Base-by-base conservation (phyloP, 129 eudicot genomes). In the Solidago caesia region DNA sequence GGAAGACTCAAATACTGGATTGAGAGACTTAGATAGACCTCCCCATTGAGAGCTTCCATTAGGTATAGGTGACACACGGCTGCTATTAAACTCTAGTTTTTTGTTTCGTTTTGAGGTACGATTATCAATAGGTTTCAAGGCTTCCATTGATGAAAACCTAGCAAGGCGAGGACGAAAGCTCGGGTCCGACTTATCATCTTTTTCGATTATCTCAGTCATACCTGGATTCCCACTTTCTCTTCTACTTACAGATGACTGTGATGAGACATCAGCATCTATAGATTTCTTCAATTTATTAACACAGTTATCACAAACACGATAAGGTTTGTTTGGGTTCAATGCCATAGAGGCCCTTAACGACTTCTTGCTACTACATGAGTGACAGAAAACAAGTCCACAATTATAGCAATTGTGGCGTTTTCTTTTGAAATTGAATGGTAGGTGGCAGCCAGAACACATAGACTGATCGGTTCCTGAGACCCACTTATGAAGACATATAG, bases 401-500 rank as follows among this genome's bases (percentile, higher is more conserved):
- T 93, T 93, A 63, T 93, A 93, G 66, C 98, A 93, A 68, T 94
- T 94, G 69, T 94, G 98, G 46, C 98, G 96, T 68, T 94, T 94
- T 81, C 98, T 86, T 85, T 94, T 94, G 80, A 90, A 94, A 80
- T 88, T 94, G 53, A 94, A 94, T 0, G 98, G 98, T 21, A 88
- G 84, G 12, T 88, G 96, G 79, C 98, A 94, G 47, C 97, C 98
- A 56, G 98, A 94, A 75, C 98, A 94, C 97, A 90, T 90, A 26
- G 97, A 90, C 85, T 91, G 97, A 74, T 94, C 98, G 33, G 84
- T 84, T 53, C 98, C 98, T 6, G 98, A 94, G 52, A 94, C 96
- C 98, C 97, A 90, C 81, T 94, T 94, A 73, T 94, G 98, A 68
- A 94, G 93, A 81, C 98, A 94, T 78, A 94, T 88, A 66, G 93